These are phyloP conservation scores for Ascochyta pisi DNA, from an alignment of 2,329 filamentous ascomycete species.

Conservation along the genomic window DNA sequence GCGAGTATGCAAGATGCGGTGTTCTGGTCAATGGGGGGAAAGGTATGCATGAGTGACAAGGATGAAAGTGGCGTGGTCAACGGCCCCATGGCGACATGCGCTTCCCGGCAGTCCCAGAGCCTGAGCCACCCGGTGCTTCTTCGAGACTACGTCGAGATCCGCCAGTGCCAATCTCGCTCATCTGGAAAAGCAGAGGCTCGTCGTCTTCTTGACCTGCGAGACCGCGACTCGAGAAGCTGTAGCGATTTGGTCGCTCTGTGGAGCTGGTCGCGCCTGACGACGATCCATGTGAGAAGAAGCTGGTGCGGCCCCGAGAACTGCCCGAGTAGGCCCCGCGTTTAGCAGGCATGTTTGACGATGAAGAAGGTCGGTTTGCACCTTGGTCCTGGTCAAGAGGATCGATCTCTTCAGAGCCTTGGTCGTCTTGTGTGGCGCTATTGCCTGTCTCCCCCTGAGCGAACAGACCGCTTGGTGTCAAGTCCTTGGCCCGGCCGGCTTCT, in stretches of 20 bases:
- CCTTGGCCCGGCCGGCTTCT: conserved; percentile 55
- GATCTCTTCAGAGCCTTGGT: conserved; percentile 20
- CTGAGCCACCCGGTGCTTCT: conserved; percentile 41
- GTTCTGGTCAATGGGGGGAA: background rate
- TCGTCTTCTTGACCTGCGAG: conserved; percentile 62
- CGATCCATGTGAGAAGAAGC: conserved; percentile 41
- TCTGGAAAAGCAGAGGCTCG: conserved; percentile 74
- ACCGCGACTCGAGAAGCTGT: conserved; percentile 54
- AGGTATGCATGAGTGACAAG: background rate
- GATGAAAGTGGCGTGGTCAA: background rate
- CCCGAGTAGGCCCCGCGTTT: conserved; percentile 36
- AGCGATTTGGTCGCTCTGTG: conserved; percentile 47
- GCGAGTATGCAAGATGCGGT: background rate
- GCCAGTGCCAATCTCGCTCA: conserved; percentile 69
- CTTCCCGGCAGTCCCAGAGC: conserved; percentile 35
- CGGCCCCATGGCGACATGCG: conserved; percentile 38
- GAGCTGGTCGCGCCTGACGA: conserved; percentile 45
- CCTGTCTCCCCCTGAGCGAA: conserved; percentile 54
- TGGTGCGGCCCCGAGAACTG: conserved; percentile 38
- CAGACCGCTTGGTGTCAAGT: conserved; percentile 68
- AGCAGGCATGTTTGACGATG: conserved; percentile 38
- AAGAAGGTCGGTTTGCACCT: conserved; percentile 28
- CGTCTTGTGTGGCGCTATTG: conserved; percentile 37
- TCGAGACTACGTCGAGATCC: conserved; percentile 48
- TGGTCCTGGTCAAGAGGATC: conserved; percentile 38